A percentile compares a stretch with the other conserved stretches of the same genome.
Evolutionary conservation across 768 basidiomycete genomes (phyloP).

Genomic region (Galerina marginata): DNA sequence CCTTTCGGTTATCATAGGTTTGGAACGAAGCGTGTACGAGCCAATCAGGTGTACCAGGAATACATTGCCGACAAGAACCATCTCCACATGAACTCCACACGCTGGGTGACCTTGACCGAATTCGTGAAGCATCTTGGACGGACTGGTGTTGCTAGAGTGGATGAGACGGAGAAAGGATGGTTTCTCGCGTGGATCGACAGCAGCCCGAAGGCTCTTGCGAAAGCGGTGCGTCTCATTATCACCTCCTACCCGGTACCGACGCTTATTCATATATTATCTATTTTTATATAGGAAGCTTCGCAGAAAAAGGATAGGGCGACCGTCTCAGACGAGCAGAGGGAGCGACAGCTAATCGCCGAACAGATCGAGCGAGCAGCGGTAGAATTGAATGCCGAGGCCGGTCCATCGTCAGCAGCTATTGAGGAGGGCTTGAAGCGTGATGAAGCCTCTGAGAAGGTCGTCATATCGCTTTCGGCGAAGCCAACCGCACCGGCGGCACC

Average conservation of each 20-base stretch:
- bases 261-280: background rate
- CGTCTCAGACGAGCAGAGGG: constrained; percentile 93
- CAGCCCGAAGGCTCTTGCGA: constrained; percentile 91
- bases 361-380: constrained; percentile 89
- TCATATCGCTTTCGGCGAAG: constrained; percentile 73
- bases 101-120: constrained; percentile 98
- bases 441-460: constrained; percentile 74
- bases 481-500: constrained; percentile 41
- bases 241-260: background rate
- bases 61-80: constrained; percentile 94
- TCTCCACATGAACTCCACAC: constrained; percentile 97
- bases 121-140: constrained; percentile 91
- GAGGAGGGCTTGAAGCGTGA: constrained; percentile 75
- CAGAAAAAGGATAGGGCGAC: constrained; percentile 92
- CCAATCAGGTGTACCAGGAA: constrained; percentile 97
- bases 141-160: constrained; percentile 85
- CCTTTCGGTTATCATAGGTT: constrained; percentile 51
- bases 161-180: constrained; percentile 99
- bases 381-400: constrained; percentile 46
- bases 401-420: constrained; percentile 42
- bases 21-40: constrained; percentile 92
- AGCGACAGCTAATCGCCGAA: constrained; percentile 86
- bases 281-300: constrained; percentile 65
- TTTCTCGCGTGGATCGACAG: constrained; percentile 98
- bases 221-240: constrained; percentile 60